phyloP scores from a whole-genome alignment of 139 green algal genomes.

The Micractinium sp. region DNA sequence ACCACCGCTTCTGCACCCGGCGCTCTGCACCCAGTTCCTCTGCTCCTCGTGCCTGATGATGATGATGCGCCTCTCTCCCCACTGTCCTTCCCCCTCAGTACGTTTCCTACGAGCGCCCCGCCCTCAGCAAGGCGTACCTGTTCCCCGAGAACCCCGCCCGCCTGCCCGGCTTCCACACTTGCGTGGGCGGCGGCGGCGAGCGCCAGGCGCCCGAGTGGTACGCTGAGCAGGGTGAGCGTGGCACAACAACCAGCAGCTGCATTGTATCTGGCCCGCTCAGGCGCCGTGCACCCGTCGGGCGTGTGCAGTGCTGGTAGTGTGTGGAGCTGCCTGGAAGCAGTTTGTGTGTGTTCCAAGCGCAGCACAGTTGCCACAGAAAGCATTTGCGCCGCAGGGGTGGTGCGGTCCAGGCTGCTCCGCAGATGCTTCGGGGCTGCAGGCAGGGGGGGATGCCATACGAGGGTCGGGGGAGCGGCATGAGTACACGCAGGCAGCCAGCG shows the following conservation, averaged over 20 bases:
- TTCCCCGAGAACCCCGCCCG: constrained; percentile 69
- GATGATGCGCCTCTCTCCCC: neutral
- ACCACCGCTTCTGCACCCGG: neutral
- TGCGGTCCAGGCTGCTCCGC: too few relatives aligned
- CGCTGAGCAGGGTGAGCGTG: constrained; percentile 65
- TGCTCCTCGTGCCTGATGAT: too few relatives aligned
- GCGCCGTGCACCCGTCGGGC: too few relatives aligned
- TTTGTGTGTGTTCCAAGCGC: too few relatives aligned
- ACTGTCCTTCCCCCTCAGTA: constrained; percentile 8
- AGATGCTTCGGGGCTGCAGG: too few relatives aligned
- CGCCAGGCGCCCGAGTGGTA: constrained; percentile 86
- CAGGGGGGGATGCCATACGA: too few relatives aligned
- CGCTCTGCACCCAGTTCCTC: neutral
- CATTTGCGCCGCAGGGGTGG: too few relatives aligned
- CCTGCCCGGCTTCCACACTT: constrained; percentile 95
- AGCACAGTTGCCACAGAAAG: too few relatives aligned
- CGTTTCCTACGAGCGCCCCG: constrained; percentile 90
- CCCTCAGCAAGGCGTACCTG: constrained; percentile 92
- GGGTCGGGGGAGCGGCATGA: too few relatives aligned
- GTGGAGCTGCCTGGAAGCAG: neutral
- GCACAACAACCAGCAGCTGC: neutral
- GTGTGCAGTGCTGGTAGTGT: neutral
- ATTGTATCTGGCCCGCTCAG: too few relatives aligned
- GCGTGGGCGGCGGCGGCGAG: constrained; percentile 88
- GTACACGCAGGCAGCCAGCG: too few relatives aligned